Conservation (phyloP, 2,329 filamentous ascomycete species). For the Stylonectria norvegica region DNA sequence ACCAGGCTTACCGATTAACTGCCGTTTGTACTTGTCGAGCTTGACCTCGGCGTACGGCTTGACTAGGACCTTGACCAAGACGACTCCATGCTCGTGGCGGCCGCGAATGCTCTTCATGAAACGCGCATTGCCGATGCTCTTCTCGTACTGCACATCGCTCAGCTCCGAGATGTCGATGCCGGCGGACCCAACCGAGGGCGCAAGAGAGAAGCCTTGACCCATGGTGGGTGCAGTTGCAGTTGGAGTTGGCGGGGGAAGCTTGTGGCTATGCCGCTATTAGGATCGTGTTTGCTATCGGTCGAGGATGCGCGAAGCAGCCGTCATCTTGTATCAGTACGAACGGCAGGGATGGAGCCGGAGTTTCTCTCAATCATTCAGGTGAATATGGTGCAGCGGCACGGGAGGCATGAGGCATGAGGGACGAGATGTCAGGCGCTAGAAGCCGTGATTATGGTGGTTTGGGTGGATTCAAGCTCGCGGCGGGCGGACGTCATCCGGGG, state of each 20-base stretch:
- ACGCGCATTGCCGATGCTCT: conserved; percentile 82
- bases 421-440: no score
- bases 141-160: conserved; percentile 86
- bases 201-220: conserved; percentile 95
- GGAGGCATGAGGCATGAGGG: no score
- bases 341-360: no score
- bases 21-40: conserved; percentile 72
- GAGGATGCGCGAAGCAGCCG: conserved; percentile 15
- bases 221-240: no score
- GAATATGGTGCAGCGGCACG: no score
- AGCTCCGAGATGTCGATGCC: conserved; percentile 94
- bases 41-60: conserved; percentile 85
- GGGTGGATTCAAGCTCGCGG: no score
- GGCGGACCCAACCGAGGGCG: conserved; percentile 84
- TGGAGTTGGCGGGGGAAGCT: conserved; percentile 13
- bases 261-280: conserved; percentile 1
- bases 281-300: conserved; percentile 25
- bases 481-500: no score
- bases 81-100: conserved; percentile 82
- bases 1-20: conserved; percentile 64
- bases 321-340: conserved; percentile 23
- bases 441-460: no score
- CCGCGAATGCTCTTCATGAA: conserved; percentile 98
- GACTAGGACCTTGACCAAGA: conserved; percentile 90
- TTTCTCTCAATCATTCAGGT: no score